Evolutionary conservation across 176 grass and related monocot species (phyloP).

Genomic region (Oryza longistaminata): DNA sequence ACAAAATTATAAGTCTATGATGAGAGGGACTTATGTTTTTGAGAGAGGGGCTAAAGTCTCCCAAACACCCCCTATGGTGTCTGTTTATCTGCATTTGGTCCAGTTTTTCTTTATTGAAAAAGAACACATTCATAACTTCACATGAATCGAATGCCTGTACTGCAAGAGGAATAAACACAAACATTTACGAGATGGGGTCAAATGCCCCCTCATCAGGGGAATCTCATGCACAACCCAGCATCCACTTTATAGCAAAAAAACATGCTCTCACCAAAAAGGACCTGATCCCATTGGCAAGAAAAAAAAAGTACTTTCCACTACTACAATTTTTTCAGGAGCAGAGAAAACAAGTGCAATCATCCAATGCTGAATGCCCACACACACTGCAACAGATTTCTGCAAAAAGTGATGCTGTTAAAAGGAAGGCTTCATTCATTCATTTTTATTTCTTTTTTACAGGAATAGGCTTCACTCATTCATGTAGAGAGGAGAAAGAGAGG

Average conservation of each 20-base stretch:
- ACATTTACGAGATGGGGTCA: background rate
- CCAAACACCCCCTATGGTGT: no score
- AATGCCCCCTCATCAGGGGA: background rate
- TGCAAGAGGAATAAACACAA: background rate
- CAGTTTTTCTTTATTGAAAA: no score
- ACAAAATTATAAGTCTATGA: no score
- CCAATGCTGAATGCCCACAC: background rate
- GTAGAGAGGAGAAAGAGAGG: constrained; percentile 9
- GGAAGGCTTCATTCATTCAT: background rate
- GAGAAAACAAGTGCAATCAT: constrained; percentile 28
- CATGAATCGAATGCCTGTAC: background rate
- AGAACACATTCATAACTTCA: background rate
- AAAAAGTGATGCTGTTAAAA: constrained; percentile 34
- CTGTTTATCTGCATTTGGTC: no score
- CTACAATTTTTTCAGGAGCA: background rate
- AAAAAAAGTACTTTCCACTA: constrained; percentile 38
- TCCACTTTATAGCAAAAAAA: constrained; percentile 28
- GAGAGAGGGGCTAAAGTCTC: no score
- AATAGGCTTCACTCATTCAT: background rate
- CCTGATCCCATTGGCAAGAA: constrained; percentile 19
- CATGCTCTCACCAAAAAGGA: constrained; percentile 32
- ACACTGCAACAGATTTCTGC: constrained; percentile 20
- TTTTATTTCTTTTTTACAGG: no score
- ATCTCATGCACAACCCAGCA: constrained; percentile 36
- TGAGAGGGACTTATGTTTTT: no score